Conservation (phyloP, 495 filamentous ascomycete genomes). For the Astrothelium subdiscretum region DNA sequence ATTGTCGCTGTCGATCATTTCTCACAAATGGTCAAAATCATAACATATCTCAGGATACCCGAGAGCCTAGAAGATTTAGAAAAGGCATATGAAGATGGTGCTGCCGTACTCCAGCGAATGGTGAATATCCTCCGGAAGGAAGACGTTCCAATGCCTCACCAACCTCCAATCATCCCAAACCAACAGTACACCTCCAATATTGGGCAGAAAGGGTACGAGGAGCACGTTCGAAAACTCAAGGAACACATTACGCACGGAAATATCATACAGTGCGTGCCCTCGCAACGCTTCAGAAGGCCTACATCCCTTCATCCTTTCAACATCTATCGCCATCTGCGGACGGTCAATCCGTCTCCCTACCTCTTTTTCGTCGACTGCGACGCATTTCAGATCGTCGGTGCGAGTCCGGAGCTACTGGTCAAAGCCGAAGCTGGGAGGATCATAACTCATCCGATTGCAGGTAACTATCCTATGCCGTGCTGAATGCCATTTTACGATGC, state of each 20-base stretch:
- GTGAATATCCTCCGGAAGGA: constrained; percentile 57
- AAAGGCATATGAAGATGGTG: constrained; percentile 53
- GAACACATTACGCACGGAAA: constrained; percentile 79
- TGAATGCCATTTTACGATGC: not conserved
- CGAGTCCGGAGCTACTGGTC: constrained; percentile 84
- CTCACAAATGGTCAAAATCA: constrained; percentile 79
- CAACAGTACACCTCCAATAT: constrained; percentile 90
- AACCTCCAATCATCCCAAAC: constrained; percentile 55
- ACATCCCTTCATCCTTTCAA: constrained; percentile 93
- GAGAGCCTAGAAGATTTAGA: constrained; percentile 43
- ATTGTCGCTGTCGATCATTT: constrained; percentile 93
- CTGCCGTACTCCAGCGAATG: constrained; percentile 47
- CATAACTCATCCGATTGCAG: constrained; percentile 90
- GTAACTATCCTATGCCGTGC: not conserved
- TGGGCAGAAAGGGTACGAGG: constrained; percentile 75
- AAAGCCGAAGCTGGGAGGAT: constrained; percentile 80
- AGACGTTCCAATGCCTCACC: constrained; percentile 65
- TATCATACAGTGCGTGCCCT: constrained; percentile 95
- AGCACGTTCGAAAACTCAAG: constrained; percentile 70
- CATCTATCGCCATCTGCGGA: constrained; percentile 91
- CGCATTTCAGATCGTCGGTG: constrained; percentile 89
- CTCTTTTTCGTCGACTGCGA: constrained; percentile 89
- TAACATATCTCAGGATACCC: constrained; percentile 71
- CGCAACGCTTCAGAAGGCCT: constrained; percentile 79
- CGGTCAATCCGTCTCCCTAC: constrained; percentile 91